Evolutionary conservation across 164 flowering plant species (phyloP).

Genomic region (Akebia trifoliata): DNA sequence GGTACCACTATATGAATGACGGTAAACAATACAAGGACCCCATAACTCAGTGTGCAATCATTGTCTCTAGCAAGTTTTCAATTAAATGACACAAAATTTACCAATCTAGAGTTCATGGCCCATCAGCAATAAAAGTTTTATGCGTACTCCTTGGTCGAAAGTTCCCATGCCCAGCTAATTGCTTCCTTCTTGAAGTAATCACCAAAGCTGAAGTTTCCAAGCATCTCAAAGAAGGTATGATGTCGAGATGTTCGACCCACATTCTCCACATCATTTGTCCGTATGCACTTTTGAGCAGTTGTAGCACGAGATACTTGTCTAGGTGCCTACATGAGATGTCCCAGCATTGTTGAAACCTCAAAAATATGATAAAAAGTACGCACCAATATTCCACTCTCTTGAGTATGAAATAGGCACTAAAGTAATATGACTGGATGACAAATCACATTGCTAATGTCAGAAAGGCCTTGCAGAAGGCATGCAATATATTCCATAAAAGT

Average conservation of each 20-base stretch:
- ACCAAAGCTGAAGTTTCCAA: slow-evolving; percentile 96
- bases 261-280: slow-evolving; percentile 93
- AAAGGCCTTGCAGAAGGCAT: not conserved
- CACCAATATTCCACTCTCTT: not conserved
- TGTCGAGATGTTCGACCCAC: slow-evolving; percentile 86
- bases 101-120: slow-evolving; percentile 26
- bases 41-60: not conserved
- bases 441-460: not conserved
- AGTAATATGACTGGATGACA: not conserved
- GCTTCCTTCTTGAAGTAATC: slow-evolving; percentile 98
- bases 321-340: slow-evolving; percentile 43
- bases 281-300: slow-evolving; percentile 90
- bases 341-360: not conserved
- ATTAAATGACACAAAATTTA: slow-evolving; percentile 21
- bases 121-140: slow-evolving; percentile 22
- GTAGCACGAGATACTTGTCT: slow-evolving; percentile 77
- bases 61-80: slow-evolving; percentile 4
- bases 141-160: slow-evolving; percentile 75
- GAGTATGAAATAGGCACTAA: not conserved
- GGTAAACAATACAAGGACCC: not conserved
- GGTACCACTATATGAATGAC: too few relatives aligned
- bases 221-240: slow-evolving; percentile 97
- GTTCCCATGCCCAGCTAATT: slow-evolving; percentile 98
- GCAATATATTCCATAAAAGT: not conserved
- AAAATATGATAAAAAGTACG: not conserved